These are phyloP conservation scores for Chalciporus sp. DNA, from an alignment of 1,284 basidiomycete species.

Conservation along the genomic window DNA sequence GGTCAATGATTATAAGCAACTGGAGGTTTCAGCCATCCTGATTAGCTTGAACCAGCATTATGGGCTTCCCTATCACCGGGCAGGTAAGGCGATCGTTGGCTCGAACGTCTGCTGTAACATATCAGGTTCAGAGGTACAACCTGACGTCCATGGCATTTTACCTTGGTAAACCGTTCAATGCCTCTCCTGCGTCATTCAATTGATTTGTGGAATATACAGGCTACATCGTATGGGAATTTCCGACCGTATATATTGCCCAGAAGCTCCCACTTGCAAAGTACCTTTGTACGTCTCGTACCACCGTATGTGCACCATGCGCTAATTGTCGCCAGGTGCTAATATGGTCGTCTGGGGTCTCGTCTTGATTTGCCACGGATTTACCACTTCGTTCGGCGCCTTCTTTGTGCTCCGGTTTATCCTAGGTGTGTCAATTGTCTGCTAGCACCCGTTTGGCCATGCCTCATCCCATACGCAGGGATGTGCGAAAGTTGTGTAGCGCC, in stretches of 20 bases:
- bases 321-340: slow-evolving; percentile 46
- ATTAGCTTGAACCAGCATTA: slow-evolving; percentile 44
- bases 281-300: slow-evolving; percentile 42
- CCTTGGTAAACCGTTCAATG: slow-evolving; percentile 4
- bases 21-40: not conserved
- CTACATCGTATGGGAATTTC: slow-evolving; percentile 65
- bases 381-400: slow-evolving; percentile 57
- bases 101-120: not conserved
- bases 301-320: not conserved
- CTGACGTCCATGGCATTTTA: slow-evolving; percentile 59
- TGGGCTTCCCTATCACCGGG: slow-evolving; percentile 62
- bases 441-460: not conserved
- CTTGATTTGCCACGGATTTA: slow-evolving; percentile 59
- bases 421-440: slow-evolving; percentile 34
- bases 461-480: slow-evolving; percentile 48
- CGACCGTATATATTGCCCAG: slow-evolving; percentile 64
- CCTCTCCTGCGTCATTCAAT: not conserved
- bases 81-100: slow-evolving; percentile 40
- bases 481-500: slow-evolving; percentile 65
- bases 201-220: slow-evolving; percentile 35
- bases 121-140: slow-evolving; percentile 50
- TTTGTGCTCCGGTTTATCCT: slow-evolving; percentile 63
- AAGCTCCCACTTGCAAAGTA: slow-evolving; percentile 61
- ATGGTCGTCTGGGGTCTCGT: slow-evolving; percentile 61
- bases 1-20: slow-evolving; percentile 33